A percentile compares a stretch with the other conserved stretches of the same genome.
These are phyloP conservation scores for Eimeria tenella DNA, from an alignment of 169 alveolate genomes.

Conservation along the genomic window DNA sequence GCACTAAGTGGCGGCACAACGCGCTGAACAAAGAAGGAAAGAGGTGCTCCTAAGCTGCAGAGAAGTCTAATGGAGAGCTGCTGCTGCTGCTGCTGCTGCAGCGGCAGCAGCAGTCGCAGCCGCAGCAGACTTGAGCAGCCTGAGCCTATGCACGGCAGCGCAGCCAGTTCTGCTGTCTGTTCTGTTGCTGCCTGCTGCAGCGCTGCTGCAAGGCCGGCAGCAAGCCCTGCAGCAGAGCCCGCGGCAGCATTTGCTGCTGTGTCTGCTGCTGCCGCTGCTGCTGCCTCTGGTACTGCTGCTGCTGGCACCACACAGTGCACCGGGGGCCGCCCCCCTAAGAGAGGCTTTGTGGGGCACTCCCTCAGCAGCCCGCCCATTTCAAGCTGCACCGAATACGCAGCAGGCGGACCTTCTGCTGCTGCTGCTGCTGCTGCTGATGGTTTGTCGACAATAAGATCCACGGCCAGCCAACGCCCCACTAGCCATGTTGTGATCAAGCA, in stretches of 20 bases:
- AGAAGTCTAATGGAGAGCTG: conserved; percentile 13
- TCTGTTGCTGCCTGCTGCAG: conserved; percentile 60
- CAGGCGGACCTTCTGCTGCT: conserved; percentile 10
- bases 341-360: neutral
- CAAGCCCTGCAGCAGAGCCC: conserved; percentile 10
- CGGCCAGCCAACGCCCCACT: conserved; percentile 30
- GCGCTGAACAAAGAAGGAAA: neutral
- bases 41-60: neutral
- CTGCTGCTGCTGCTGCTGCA: conserved; percentile 59
- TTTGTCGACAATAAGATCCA: neutral
- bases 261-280: neutral
- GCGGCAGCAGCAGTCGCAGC: conserved; percentile 54
- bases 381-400: neutral
- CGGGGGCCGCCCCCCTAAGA: neutral
- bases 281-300: conserved; percentile 56
- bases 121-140: conserved; percentile 46
- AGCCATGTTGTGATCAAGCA: conserved; percentile 24
- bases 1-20: neutral
- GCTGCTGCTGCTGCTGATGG: conserved; percentile 6
- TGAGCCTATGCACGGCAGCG: conserved; percentile 29
- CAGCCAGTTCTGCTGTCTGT: conserved; percentile 24
- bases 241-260: conserved; percentile 10
- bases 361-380: conserved; percentile 28
- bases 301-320: conserved; percentile 39
- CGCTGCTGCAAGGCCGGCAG: neutral